Evolutionary conservation across 2,329 filamentous ascomycete genomes (phyloP).

Genomic region (Alternaria postmessia): DNA sequence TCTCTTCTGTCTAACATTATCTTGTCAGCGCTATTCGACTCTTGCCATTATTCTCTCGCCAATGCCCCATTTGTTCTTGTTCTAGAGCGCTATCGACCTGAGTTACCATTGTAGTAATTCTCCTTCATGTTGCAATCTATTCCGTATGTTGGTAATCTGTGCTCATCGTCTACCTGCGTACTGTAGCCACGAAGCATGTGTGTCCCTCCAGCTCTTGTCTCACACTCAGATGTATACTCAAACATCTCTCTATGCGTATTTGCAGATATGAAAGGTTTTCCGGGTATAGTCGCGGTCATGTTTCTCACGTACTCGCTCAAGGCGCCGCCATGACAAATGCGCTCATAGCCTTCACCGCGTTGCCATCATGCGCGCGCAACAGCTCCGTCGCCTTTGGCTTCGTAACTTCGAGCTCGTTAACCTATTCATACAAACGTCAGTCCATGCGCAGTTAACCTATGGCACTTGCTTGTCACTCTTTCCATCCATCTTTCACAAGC

Average conservation of each 20-base stretch:
- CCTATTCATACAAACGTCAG: constrained; percentile 30
- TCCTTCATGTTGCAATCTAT: rapidly evolving
- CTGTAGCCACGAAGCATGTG: no score
- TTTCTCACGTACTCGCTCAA: constrained; percentile 7
- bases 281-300: neutral
- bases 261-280: no score
- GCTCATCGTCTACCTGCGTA: neutral
- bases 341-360: constrained; percentile 71
- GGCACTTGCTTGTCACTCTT: neutral
- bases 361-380: constrained; percentile 74
- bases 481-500: constrained; percentile 18
- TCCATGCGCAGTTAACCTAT: neutral
- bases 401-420: constrained; percentile 74
- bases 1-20: no score
- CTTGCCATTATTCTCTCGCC: no score
- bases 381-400: constrained; percentile 79
- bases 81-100: no score
- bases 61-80: no score
- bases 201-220: neutral
- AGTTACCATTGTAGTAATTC: no score
- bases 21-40: no score
- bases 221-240: neutral
- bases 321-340: constrained; percentile 59
- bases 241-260: neutral
- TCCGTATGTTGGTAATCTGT: neutral